phyloP scores from a whole-genome alignment of 2,329 filamentous ascomycete species.

The Macrophomina tecta region DNA sequence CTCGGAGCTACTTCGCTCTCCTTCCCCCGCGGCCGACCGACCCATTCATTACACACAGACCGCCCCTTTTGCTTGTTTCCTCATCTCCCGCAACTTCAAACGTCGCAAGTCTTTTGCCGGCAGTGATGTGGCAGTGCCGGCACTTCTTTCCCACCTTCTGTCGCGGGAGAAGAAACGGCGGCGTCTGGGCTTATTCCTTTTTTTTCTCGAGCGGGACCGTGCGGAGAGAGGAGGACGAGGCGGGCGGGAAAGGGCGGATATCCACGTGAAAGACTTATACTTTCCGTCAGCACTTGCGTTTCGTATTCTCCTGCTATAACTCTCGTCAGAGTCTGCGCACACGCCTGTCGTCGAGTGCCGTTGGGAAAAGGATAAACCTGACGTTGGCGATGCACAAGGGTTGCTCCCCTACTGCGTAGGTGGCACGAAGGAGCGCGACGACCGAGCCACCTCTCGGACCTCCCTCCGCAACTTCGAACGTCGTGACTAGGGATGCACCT shows the following conservation, averaged over 20 bases:
- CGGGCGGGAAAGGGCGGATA: background rate
- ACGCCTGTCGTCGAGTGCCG: too few relatives aligned
- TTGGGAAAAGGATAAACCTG: too few relatives aligned
- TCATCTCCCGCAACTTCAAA: background rate
- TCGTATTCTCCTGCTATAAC: too few relatives aligned
- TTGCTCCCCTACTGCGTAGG: too few relatives aligned
- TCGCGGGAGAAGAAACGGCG: too few relatives aligned
- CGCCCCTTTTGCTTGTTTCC: background rate
- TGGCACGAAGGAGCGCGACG: background rate
- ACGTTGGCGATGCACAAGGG: background rate
- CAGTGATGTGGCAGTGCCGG: background rate
- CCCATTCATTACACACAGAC: too few relatives aligned
- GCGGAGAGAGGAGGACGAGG: background rate
- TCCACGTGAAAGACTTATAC: background rate
- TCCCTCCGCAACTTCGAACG: background rate
- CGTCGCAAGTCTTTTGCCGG: slow-evolving; percentile 3
- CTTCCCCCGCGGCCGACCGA: too few relatives aligned
- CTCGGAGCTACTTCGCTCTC: too few relatives aligned
- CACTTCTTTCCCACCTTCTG: background rate
- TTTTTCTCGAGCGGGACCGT: too few relatives aligned
- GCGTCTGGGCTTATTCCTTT: too few relatives aligned
- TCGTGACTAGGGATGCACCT: background rate
- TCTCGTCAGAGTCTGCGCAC: too few relatives aligned
- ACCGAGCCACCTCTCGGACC: background rate
- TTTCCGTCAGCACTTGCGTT: too few relatives aligned